Evolutionary conservation across 495 filamentous ascomycete species (phyloP).

Genomic region (Penicillium crystallinum): DNA sequence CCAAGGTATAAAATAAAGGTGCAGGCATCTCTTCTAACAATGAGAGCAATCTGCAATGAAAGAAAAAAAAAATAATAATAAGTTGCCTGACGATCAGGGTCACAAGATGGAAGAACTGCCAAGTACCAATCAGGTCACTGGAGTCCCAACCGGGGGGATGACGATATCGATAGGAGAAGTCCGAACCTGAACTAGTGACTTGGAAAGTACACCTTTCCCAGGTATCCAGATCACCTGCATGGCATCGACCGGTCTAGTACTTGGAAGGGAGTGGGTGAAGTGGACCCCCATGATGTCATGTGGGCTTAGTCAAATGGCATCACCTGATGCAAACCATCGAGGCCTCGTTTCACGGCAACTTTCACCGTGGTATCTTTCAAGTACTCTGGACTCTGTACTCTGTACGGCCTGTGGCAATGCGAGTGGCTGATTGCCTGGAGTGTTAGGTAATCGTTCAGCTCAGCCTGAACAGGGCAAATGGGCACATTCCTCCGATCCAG

Average conservation of each 20-base stretch:
- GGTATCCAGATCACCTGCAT: slow-evolving; percentile 7
- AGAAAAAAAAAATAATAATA: background rate
- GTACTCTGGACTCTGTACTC: no score
- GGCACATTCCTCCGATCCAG: slow-evolving; percentile 14
- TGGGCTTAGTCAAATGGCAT: background rate
- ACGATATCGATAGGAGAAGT: background rate
- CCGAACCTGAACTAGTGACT: background rate
- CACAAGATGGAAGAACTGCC: slow-evolving; percentile 13
- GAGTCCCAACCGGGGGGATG: background rate
- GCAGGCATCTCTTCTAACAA: no score
- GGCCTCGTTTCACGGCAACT: no score
- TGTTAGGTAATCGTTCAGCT: slow-evolving; percentile 2
- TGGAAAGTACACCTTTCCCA: background rate
- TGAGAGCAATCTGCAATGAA: no score
- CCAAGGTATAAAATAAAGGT: no score
- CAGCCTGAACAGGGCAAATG: background rate
- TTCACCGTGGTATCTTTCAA: no score
- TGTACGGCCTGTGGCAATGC: background rate
- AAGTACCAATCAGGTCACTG: slow-evolving; percentile 17
- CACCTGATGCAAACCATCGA: background rate
- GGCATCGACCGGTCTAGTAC: slow-evolving; percentile 10
- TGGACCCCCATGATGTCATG: slow-evolving; percentile 6
- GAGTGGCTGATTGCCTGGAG: background rate
- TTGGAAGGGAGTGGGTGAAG: background rate
- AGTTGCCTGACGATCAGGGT: slow-evolving; percentile 31